A percentile compares a stretch with the other conserved stretches of the same genome.
Evolutionary conservation across 495 filamentous ascomycete genomes (phyloP).

Genomic region (Bombardia bombarda): DNA sequence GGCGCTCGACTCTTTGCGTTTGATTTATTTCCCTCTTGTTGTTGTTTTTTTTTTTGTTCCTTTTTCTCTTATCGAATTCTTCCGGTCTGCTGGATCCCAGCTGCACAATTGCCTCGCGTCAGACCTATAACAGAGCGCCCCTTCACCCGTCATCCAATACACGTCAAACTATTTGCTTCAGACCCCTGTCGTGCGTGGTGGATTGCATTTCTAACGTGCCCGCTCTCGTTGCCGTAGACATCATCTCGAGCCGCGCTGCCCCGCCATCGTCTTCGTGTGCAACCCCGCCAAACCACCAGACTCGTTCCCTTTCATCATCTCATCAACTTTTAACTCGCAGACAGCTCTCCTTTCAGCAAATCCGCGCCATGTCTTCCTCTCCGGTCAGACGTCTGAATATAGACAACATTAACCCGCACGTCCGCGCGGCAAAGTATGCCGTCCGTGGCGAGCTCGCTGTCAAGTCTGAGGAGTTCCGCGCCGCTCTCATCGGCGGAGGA

Average conservation of each 20-base stretch:
- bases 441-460: slow-evolving; percentile 92
- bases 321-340: neutral
- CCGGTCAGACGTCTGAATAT: slow-evolving; percentile 54
- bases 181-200: neutral
- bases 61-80: neutral
- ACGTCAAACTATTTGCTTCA: no score
- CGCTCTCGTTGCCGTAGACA: slow-evolving; percentile 1
- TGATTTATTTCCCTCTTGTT: no score
- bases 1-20: no score
- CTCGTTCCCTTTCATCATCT: neutral
- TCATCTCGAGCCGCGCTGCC: slow-evolving; percentile 11
- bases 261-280: slow-evolving; percentile 13
- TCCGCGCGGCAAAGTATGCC: slow-evolving; percentile 84
- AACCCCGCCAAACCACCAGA: slow-evolving; percentile 7
- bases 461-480: slow-evolving; percentile 81
- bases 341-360: slow-evolving; percentile 11
- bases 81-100: neutral
- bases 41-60: no score
- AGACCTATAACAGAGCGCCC: neutral
- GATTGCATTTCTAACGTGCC: neutral
- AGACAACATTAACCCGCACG: slow-evolving; percentile 85
- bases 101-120: neutral
- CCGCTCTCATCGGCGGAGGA: slow-evolving; percentile 43
- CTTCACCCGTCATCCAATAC: no score
- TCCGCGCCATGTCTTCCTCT: slow-evolving; percentile 26